Base-by-base conservation (phyloP, 306 rosid species). In the Parietaria judaica region DNA sequence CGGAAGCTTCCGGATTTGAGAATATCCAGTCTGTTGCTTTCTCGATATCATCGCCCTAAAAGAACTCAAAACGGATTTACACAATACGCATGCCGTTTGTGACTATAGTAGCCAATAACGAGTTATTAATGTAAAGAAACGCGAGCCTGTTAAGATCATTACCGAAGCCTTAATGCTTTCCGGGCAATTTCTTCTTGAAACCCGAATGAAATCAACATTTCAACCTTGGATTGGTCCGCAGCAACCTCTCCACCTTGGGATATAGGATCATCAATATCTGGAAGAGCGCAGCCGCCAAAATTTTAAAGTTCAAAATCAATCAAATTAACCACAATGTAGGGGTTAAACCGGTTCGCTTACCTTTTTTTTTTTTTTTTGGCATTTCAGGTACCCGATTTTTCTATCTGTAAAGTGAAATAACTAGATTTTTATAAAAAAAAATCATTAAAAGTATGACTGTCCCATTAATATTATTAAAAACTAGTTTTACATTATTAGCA, bases 111-210 rank as follows among this genome's bases (percentile, higher is more conserved):
- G 50, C 5, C 12, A 55, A 47, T 38, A 1, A n/a, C 9, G 6
- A 15, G 51, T 34, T 8, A 11, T 46, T 13, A 17, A 38, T n/a
- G n/a, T n/a, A 7, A 39, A 39, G 44, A 39, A 39, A 39, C 7
- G 5, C 4, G 44, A n/a, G 11, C n/a, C 6, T 15, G 14, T 41
- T 14, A 53, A 51, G 36, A 35, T 3, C 5, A 64, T 78, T 83
- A 92, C 99, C 58, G 99, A 86, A 37, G 94, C 95, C 72, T 83
- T 76, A 94, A 61, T 9, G 99, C 99, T 71, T 79, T 89, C 62
- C 85, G 72, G 53, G 95, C 95, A 70, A 81, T 31, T 52, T 83
- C 95, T 61, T 94, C 99, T 75, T 76, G 79, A 81, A 94, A 94
- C 69, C 99, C 99, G 73, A 94, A 94, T 5, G 96, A 87, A 64